Conservation (phyloP, 352 stramenopile species). For the Bremia lactucae region DNA sequence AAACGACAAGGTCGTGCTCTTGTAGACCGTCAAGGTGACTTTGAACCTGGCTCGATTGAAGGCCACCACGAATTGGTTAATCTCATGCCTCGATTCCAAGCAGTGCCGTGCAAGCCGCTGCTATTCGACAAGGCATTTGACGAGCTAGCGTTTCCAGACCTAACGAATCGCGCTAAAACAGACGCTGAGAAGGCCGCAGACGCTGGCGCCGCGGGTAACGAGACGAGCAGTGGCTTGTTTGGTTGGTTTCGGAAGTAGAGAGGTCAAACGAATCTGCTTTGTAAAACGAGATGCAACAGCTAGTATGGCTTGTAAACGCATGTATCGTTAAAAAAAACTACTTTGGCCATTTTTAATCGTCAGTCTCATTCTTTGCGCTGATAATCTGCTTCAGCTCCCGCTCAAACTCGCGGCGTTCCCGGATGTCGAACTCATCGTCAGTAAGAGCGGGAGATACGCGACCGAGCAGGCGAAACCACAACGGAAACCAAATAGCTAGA, state of each 20-base stretch:
- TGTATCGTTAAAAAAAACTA: not conserved
- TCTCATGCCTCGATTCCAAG: constrained; percentile 49
- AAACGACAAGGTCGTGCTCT: constrained; percentile 22
- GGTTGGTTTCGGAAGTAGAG: constrained; percentile 75
- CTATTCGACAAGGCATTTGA: constrained; percentile 79
- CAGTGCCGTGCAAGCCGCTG: constrained; percentile 66
- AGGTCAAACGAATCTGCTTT: not conserved
- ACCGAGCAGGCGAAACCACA: constrained; percentile 67
- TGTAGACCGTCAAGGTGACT: constrained; percentile 30
- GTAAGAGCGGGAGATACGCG: constrained; percentile 50
- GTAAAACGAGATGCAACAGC: constrained; percentile 9
- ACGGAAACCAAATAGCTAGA: constrained; percentile 65
- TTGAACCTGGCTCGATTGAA: constrained; percentile 28
- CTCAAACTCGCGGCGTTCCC: constrained; percentile 39
- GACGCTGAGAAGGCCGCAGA: constrained; percentile 61
- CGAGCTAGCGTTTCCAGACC: constrained; percentile 69
- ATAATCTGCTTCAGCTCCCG: constrained; percentile 35
- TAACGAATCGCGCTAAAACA: constrained; percentile 65
- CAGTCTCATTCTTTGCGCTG: constrained; percentile 27
- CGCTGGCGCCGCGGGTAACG: constrained; percentile 24
- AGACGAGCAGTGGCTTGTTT: constrained; percentile 40
- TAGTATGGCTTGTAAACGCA: too few species aligned
- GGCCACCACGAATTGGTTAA: constrained; percentile 52
- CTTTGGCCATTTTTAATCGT: constrained; percentile 16
- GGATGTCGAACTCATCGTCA: constrained; percentile 43